A percentile compares a stretch with the other conserved stretches of the same genome.
phyloP scores from a whole-genome alignment of 2,329 filamentous ascomycete species.

The Hymenoscyphus infarciens region DNA sequence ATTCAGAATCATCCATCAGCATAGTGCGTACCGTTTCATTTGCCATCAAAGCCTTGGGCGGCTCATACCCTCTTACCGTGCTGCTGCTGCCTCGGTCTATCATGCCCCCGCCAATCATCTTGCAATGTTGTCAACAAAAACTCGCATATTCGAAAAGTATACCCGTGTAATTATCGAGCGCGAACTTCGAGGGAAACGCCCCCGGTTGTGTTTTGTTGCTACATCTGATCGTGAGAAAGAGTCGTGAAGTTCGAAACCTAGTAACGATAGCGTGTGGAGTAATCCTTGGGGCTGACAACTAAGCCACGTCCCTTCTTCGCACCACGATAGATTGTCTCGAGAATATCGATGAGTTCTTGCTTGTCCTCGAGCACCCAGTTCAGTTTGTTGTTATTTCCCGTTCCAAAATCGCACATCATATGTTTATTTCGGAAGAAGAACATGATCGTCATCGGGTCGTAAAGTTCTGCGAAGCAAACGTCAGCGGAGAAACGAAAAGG shows the following conservation, averaged over 20 bases:
- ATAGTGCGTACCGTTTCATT: not conserved
- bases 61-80: not conserved
- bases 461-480: conserved; percentile 20
- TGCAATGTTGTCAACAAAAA: not conserved
- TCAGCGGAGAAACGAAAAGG: not conserved
- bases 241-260: conserved; percentile 34
- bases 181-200: not conserved
- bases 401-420: conserved; percentile 96
- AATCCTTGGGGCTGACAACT: conserved; percentile 91
- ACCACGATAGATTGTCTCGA: conserved; percentile 97
- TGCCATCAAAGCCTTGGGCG: not conserved
- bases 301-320: conserved; percentile 97
- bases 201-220: not conserved
- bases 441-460: conserved; percentile 88
- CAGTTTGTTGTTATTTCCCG: conserved; percentile 97
- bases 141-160: not conserved
- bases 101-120: not conserved
- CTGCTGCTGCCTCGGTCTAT: not conserved
- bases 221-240: not conserved
- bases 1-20: not conserved
- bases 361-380: conserved; percentile 98
- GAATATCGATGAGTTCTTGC: conserved; percentile 96
- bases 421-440: conserved; percentile 98
- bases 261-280: conserved; percentile 68
- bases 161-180: not conserved